Evolutionary conservation across 1,284 basidiomycete genomes (phyloP), one percentile per base, ranked within the genome.

Genomic region (Phylloboletellus chloephorus): DNA sequence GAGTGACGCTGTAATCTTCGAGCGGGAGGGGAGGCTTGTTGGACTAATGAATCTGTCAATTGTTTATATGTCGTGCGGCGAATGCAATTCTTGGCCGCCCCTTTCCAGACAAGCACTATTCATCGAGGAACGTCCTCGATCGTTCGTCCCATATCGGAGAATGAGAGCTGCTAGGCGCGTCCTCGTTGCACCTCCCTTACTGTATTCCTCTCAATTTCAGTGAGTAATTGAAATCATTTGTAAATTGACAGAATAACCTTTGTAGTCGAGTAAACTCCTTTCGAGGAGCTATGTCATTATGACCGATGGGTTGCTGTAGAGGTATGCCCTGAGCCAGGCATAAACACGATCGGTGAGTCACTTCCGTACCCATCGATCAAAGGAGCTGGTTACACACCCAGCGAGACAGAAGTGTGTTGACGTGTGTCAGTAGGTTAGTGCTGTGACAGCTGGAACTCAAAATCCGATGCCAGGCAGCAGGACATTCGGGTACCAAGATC

Each of bases 321-420:
- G 26, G 29, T 53, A 47, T 25, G 54, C 43, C 12, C 42, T 28
- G 44, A 44, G 9, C 29, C 39, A 23, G n/a, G 43, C 44, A 46
- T 48, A 16, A 3, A 6, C 9, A 16, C 5, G 7, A 41, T 13
- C 17, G 12, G 32, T 44, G 31, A 44, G 44, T 41, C 17, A 11
- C 13, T 34, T 19, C 23, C n/a, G 1, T 11, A 16, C 19, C 2
- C 19, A 15, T 37, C 12, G 11, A 39, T 11, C 12, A 10, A 9
- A 25, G 7, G 5, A 33, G 9, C 22, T 20, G 4, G 30, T 13
- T 5, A 44, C 46, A 17, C 39, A 46, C 43, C 35, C 49, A 16
- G 45, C 41, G 5, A 59, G 39, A 30, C 39, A 57, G 9, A 57
- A 39, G 21, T 52, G 48, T 11, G 40, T 47, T 43, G 47, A 41